Evolutionary conservation across 345 rosid species (phyloP).

Genomic region (Hypericum androsaemum): DNA sequence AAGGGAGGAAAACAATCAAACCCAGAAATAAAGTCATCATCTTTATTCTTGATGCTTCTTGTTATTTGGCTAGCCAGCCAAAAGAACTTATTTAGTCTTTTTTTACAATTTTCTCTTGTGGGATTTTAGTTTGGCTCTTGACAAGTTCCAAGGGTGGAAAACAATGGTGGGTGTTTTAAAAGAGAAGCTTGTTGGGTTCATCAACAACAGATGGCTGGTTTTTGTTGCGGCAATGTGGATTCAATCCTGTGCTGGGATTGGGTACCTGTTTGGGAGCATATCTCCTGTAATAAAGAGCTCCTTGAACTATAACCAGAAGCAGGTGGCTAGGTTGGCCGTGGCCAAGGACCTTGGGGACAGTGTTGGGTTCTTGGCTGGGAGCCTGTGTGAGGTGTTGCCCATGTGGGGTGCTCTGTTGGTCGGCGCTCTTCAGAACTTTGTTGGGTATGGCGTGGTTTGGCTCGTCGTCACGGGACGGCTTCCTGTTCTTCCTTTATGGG

Average conservation of each 20-base stretch:
- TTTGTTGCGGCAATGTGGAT: conserved; percentile 99
- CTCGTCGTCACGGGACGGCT: conserved; percentile 64
- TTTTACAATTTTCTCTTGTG: too few relatives aligned
- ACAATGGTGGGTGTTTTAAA: conserved; percentile 31
- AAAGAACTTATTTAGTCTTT: too few relatives aligned
- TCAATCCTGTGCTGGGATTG: conserved; percentile 89
- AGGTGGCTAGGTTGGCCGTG: conserved; percentile 77
- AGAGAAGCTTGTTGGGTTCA: conserved; percentile 41
- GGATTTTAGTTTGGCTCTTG: too few relatives aligned
- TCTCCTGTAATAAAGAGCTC: conserved; percentile 94
- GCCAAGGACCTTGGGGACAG: conserved; percentile 98
- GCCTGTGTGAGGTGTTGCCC: conserved; percentile 76
- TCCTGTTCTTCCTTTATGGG: conserved; percentile 84
- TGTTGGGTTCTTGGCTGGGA: conserved; percentile 93
- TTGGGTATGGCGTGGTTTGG: conserved; percentile 98
- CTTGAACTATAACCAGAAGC: conserved; percentile 69
- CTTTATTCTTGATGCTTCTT: too few relatives aligned
- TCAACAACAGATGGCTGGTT: conserved; percentile 87
- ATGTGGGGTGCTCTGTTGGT: conserved; percentile 89
- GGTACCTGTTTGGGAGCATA: conserved; percentile 89
- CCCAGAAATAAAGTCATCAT: too few relatives aligned
- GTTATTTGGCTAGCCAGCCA: too few relatives aligned
- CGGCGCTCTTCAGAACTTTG: conserved; percentile 78
- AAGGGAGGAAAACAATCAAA: too few relatives aligned
- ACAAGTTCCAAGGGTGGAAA: too few relatives aligned